Conservation (phyloP, 2,329 filamentous ascomycete genomes). For the Xylaria sp. region DNA sequence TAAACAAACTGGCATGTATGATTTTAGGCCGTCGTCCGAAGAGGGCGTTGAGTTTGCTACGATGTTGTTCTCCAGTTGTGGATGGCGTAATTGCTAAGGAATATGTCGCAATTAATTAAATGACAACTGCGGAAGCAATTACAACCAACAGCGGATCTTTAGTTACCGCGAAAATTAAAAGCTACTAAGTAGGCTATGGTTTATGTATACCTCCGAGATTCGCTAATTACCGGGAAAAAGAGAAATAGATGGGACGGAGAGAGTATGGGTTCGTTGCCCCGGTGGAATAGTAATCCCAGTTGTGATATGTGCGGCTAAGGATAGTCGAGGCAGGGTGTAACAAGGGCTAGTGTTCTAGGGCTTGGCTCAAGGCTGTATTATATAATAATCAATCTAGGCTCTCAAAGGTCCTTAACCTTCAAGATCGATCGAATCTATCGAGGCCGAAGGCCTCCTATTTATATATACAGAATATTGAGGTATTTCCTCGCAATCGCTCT, state of each 20-base stretch:
- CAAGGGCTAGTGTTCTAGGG: too few relatives aligned
- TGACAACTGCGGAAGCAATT: background rate
- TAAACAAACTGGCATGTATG: conserved; percentile 18
- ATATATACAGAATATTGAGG: too few relatives aligned
- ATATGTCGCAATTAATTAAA: conserved; percentile 6
- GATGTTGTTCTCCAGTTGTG: background rate
- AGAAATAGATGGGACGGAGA: background rate
- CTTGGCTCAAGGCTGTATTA: too few relatives aligned
- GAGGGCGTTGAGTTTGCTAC: conserved; percentile 2
- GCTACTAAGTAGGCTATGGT: background rate
- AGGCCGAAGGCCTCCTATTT: too few relatives aligned
- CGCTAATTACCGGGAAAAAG: background rate
- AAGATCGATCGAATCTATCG: too few relatives aligned
- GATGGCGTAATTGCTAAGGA: conserved; percentile 10
- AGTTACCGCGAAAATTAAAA: background rate
- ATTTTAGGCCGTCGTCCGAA: conserved; percentile 20
- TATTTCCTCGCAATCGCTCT: too few relatives aligned
- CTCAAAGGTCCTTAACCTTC: too few relatives aligned
- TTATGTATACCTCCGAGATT: too few relatives aligned
- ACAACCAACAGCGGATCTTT: background rate
- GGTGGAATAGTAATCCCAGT: background rate
- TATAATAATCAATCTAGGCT: too few relatives aligned
- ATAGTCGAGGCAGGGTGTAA: too few relatives aligned
- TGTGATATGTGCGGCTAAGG: too few relatives aligned
- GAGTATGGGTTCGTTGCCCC: background rate